Base-by-base conservation (phyloP, 352 stramenopile genomes). In the Pythium chondricola region DNA sequence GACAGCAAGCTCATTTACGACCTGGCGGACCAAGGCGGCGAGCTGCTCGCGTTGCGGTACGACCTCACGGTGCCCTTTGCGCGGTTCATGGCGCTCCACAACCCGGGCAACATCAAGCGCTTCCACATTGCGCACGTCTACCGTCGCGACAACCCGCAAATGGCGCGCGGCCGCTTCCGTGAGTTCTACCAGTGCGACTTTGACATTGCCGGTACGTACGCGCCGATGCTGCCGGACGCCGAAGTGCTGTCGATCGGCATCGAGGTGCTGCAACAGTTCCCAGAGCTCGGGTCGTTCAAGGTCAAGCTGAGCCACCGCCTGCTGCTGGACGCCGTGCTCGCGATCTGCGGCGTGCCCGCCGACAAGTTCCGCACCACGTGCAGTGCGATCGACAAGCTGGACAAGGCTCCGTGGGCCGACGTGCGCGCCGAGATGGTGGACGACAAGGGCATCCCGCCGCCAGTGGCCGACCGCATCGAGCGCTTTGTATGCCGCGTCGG, bases 131-230 rank as follows among this genome's bases (percentile, higher is more conserved):
- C 93, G 22, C 96, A 96, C 57, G 94, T 98, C 17, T 99, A 99
- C 71, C 74, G 96, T 26, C 83, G 96, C 42, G 96, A 99, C 77
- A 95, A 98, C 61, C 94, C 94, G 36, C 75, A 95, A 41, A 88
- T 98, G 69, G 87, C 83, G 18, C 88, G 89, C 31, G 96, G 96
- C 38, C 82, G 96, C 46, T 99, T 98, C 73, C 85, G 96, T 40
- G 96, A 99, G 62, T 99, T 99, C 67, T 99, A 99, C 77, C 96
- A 99, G 69, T 99, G 96, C 63, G 96, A 99, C 58, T 98, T 99
- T 49, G 96, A 99, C 67, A 97, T 99, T 59, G 96, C 96, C 25
- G 95, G 95, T 45, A 79, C 65, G 31, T 98, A 98, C 65, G 73
- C 84, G 43, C 68, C 84, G 5, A 99, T 99, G 96, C 83, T 98